These are phyloP conservation scores for Pythium rishiriense DNA, from an alignment of 352 stramenopile species.

Conservation along the genomic window DNA sequence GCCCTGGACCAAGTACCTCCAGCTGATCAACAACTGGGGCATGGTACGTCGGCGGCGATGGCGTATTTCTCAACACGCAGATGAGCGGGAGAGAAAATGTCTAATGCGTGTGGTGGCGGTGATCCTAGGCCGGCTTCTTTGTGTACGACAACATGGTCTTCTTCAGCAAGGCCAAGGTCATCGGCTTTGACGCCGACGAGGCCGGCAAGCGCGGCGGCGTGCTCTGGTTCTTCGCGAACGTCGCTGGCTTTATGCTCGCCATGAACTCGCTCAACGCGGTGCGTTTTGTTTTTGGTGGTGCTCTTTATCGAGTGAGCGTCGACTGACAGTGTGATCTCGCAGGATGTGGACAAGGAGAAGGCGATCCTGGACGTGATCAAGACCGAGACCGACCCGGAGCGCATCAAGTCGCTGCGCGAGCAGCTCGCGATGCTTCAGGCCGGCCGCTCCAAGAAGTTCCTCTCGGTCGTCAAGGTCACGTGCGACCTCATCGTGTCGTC, in stretches of 20 bases:
- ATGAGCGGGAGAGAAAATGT: too few relatives aligned
- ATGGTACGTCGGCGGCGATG: slow-evolving; percentile 39
- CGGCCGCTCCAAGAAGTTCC: slow-evolving; percentile 76
- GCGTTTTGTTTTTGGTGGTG: background rate
- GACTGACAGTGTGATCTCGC: background rate
- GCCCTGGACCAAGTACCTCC: slow-evolving; percentile 55
- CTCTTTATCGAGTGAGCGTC: background rate
- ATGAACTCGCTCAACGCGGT: slow-evolving; percentile 70
- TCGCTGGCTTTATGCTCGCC: slow-evolving; percentile 75
- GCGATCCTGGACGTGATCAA: slow-evolving; percentile 68
- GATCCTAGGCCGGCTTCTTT: slow-evolving; percentile 70
- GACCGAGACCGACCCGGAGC: slow-evolving; percentile 61
- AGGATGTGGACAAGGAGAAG: slow-evolving; percentile 83
- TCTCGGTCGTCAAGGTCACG: slow-evolving; percentile 75
- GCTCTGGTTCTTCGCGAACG: slow-evolving; percentile 84
- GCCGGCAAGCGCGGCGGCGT: slow-evolving; percentile 65
- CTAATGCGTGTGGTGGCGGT: too few relatives aligned
- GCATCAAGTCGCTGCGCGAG: slow-evolving; percentile 48
- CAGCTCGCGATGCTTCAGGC: slow-evolving; percentile 64
- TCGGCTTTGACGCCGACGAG: slow-evolving; percentile 65
- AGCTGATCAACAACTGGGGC: slow-evolving; percentile 77
- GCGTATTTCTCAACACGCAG: too few relatives aligned
- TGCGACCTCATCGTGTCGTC: slow-evolving; percentile 87
- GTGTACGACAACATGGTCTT: slow-evolving; percentile 89
- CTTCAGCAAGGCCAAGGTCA: slow-evolving; percentile 73